Conservation (phyloP, 805 yeast genomes). For the Blastobotrys peoriensis region DNA sequence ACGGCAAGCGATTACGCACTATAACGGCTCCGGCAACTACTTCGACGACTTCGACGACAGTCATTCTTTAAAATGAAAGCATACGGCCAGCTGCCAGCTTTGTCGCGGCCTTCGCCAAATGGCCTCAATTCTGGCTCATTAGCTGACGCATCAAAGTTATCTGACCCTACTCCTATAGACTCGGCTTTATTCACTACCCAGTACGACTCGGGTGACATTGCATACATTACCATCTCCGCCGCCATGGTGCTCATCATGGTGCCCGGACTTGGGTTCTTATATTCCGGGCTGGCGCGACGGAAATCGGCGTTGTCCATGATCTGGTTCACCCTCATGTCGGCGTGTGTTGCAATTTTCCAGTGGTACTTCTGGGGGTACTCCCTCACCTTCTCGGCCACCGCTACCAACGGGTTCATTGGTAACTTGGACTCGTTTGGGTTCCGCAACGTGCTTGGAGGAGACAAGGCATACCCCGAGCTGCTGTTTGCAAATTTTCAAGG, state of each 20-base stretch:
- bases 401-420: constrained; percentile 83
- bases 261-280: constrained; percentile 89
- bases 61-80: background rate
- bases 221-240: constrained; percentile 32
- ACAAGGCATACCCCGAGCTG: constrained; percentile 64
- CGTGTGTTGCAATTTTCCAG: constrained; percentile 70
- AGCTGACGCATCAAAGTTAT: no score
- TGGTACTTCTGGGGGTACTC: constrained; percentile 99
- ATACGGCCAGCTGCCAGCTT: background rate
- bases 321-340: constrained; percentile 70
- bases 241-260: constrained; percentile 79
- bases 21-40: no score
- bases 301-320: constrained; percentile 85
- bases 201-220: constrained; percentile 36
- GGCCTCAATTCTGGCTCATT: no score
- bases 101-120: background rate
- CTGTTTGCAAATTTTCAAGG: constrained; percentile 84
- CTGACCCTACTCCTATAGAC: no score
- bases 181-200: background rate
- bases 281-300: constrained; percentile 85
- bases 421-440: constrained; percentile 79
- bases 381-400: constrained; percentile 73
- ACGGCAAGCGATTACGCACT: no score
- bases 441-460: constrained; percentile 54
- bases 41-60: no score